Evolutionary conservation across 768 basidiomycete genomes (phyloP).

Genomic region (Collybia sordida): DNA sequence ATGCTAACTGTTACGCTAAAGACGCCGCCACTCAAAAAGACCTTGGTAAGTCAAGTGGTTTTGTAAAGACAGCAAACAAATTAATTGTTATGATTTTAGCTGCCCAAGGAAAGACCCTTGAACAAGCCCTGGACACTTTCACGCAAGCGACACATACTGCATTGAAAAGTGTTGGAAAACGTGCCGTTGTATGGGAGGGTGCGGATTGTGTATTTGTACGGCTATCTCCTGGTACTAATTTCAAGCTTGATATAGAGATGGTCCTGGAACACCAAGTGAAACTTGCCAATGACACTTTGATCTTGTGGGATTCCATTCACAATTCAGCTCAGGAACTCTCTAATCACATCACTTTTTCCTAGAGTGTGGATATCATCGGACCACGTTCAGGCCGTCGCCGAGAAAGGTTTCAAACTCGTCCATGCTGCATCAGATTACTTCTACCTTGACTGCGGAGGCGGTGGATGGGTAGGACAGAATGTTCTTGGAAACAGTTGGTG

Average conservation of each 20-base stretch:
- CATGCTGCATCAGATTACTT: slow-evolving; percentile 77
- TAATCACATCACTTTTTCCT: background rate
- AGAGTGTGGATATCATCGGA: slow-evolving; percentile 75
- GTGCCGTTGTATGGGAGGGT: slow-evolving; percentile 84
- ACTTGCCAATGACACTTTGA: slow-evolving; percentile 49
- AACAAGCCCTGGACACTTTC: slow-evolving; percentile 65
- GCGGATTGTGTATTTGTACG: slow-evolving; percentile 3
- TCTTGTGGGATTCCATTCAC: slow-evolving; percentile 41
- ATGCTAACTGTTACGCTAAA: slow-evolving; percentile 59
- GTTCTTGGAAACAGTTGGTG: slow-evolving; percentile 62
- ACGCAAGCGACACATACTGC: slow-evolving; percentile 57
- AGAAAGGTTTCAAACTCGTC: slow-evolving; percentile 60
- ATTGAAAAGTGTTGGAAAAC: slow-evolving; percentile 59
- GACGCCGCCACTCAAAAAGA: slow-evolving; percentile 59
- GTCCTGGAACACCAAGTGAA: slow-evolving; percentile 53
- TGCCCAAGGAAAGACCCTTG: slow-evolving; percentile 48
- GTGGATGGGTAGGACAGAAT: slow-evolving; percentile 63
- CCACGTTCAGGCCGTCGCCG: slow-evolving; percentile 57
- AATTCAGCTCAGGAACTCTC: background rate
- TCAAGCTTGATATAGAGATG: slow-evolving; percentile 48
- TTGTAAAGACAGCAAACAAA: background rate
- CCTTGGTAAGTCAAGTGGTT: slow-evolving; percentile 34
- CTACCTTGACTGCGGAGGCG: slow-evolving; percentile 79
- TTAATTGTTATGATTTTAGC: slow-evolving; percentile 15
- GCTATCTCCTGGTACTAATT: slow-evolving; percentile 26